Evolutionary conservation across 2,329 filamentous ascomycete species (phyloP).

Genomic region (Penicillium glabrum): DNA sequence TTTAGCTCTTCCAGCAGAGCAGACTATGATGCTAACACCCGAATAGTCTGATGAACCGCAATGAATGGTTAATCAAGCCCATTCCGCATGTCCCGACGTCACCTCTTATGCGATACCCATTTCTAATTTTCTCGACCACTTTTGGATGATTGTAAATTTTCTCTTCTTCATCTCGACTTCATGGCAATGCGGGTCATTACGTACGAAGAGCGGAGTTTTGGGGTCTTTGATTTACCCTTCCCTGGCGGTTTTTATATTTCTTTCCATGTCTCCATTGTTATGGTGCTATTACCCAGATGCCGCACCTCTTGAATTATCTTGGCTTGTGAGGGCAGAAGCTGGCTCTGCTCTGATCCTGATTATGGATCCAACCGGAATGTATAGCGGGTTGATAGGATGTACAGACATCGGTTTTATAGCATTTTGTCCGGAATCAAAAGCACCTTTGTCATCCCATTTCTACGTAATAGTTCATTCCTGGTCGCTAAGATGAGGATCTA

Average conservation of each 20-base stretch:
- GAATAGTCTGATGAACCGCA: conserved; percentile 70
- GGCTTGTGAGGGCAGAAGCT: conserved; percentile 6
- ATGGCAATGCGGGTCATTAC: conserved; percentile 12
- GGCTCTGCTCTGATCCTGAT: conserved; percentile 3
- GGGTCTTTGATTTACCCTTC: neutral
- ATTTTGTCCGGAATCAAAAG: conserved; percentile 9
- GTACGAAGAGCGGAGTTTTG: conserved; percentile 16
- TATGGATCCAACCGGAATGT: neutral
- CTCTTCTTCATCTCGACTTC: conserved; percentile 4
- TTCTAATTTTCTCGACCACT: conserved; percentile 10
- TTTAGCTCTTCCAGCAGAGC: conserved; percentile 40
- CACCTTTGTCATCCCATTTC: neutral
- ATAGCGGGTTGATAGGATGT: conserved; percentile 10
- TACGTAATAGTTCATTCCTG: neutral
- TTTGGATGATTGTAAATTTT: conserved; percentile 10
- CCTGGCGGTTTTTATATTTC: conserved; percentile 2
- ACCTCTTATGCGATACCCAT: conserved; percentile 21
- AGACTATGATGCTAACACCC: conserved; percentile 62
- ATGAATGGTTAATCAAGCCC: conserved; percentile 3
- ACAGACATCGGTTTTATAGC: conserved; percentile 9
- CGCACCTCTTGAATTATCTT: neutral
- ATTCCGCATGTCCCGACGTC: conserved; percentile 5
- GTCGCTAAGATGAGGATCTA: neutral
- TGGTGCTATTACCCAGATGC: neutral
- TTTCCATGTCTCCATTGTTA: neutral